Conservation (phyloP, 345 rosid genomes). For the Populus simonii region DNA sequence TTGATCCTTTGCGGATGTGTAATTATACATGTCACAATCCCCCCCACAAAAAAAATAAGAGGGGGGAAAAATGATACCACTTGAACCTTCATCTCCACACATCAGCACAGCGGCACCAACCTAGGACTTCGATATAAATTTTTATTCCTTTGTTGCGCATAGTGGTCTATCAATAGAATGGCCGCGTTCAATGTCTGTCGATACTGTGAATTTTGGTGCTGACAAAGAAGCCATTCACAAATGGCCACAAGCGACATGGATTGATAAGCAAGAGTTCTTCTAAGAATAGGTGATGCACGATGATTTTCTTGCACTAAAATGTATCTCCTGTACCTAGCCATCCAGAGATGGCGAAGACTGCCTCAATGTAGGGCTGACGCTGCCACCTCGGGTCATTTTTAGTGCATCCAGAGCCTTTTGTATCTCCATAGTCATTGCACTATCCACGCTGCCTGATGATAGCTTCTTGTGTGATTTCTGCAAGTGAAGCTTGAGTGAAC, state of each 20-base stretch:
- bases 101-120: background rate
- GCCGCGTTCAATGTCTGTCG: background rate
- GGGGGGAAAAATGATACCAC: too few relatives aligned
- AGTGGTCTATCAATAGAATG: too few relatives aligned
- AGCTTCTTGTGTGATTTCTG: slow-evolving; percentile 84
- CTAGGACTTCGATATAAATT: slow-evolving; percentile 34
- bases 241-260: background rate
- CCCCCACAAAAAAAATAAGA: too few relatives aligned
- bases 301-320: background rate
- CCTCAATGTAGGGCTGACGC: slow-evolving; percentile 56
- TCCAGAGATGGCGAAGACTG: slow-evolving; percentile 46
- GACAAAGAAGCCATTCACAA: background rate
- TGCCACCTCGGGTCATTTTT: slow-evolving; percentile 59
- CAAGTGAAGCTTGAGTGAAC: slow-evolving; percentile 88
- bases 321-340: slow-evolving; percentile 6
- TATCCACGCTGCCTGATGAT: slow-evolving; percentile 94
- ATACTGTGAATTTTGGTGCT: background rate
- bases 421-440: slow-evolving; percentile 99
- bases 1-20: background rate
- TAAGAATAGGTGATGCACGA: too few relatives aligned
- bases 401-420: slow-evolving; percentile 87
- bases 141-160: too few relatives aligned
- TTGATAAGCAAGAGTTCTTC: background rate
- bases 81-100: background rate
- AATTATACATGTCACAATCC: too few relatives aligned